These are phyloP conservation scores for Rubroboletus pulcherrimus DNA, from an alignment of 768 basidiomycete genomes.

Conservation along the genomic window DNA sequence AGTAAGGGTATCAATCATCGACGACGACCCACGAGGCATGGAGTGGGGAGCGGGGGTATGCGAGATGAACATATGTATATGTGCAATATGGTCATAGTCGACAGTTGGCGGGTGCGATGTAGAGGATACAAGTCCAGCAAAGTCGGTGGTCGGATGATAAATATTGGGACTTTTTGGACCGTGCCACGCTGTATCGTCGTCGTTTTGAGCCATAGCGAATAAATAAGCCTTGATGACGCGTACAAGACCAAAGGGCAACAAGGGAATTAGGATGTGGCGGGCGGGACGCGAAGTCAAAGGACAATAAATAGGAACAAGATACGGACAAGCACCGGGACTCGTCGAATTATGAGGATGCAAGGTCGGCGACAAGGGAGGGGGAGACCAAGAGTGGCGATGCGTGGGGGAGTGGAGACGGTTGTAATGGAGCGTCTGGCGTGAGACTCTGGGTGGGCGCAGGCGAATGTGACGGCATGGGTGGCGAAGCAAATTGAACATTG, in stretches of 20 bases:
- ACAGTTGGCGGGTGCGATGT: slow-evolving; percentile 22
- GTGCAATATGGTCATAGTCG: slow-evolving; percentile 30
- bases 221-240: slow-evolving; percentile 30
- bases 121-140: slow-evolving; percentile 29
- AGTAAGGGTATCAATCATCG: slow-evolving; percentile 32
- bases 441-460: slow-evolving; percentile 25
- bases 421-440: slow-evolving; percentile 21
- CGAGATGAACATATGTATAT: slow-evolving; percentile 23
- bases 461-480: slow-evolving; percentile 30
- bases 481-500: slow-evolving; percentile 28
- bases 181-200: slow-evolving; percentile 22
- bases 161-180: slow-evolving; percentile 24
- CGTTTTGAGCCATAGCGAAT: slow-evolving; percentile 29
- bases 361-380: slow-evolving; percentile 18
- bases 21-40: slow-evolving; percentile 23
- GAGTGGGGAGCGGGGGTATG: slow-evolving; percentile 15
- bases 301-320: slow-evolving; percentile 31
- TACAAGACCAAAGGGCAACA: slow-evolving; percentile 11
- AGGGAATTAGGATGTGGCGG: slow-evolving; percentile 2
- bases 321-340: not conserved
- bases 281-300: slow-evolving; percentile 21
- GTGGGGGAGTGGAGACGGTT: slow-evolving; percentile 25
- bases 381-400: slow-evolving; percentile 27
- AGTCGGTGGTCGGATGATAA: slow-evolving; percentile 19
- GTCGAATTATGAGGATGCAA: slow-evolving; percentile 18